Evolutionary conservation across 768 basidiomycete species (phyloP).

Genomic region (Kwoniella europaea): DNA sequence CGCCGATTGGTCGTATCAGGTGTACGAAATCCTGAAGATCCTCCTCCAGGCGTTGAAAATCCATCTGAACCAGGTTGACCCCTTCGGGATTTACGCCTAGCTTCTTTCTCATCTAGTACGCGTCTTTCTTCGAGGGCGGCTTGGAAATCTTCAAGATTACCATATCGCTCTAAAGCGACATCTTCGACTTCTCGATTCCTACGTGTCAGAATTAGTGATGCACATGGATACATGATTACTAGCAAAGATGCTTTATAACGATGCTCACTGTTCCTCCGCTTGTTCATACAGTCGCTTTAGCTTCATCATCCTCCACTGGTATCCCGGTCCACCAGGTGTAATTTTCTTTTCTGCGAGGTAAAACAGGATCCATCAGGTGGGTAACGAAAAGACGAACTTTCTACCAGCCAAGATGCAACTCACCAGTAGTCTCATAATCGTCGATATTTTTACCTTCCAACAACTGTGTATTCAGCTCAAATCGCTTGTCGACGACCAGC

Average conservation of each 20-base stretch:
- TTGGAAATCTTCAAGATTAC: constrained; percentile 79
- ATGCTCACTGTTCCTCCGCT: constrained; percentile 74
- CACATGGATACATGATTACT: neutral
- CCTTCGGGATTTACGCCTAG: constrained; percentile 62
- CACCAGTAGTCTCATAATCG: constrained; percentile 62
- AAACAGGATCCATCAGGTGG: constrained; percentile 56
- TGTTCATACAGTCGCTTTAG: constrained; percentile 86
- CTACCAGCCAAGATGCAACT: constrained; percentile 35
- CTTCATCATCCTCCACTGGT: constrained; percentile 98
- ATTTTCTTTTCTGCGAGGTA: constrained; percentile 61
- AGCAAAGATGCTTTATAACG: neutral
- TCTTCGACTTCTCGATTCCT: constrained; percentile 59
- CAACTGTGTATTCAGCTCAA: constrained; percentile 59
- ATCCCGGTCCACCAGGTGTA: constrained; percentile 87
- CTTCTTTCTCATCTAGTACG: constrained; percentile 80
- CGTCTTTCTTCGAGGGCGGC: constrained; percentile 86
- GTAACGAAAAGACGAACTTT: neutral
- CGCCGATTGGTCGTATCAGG: constrained; percentile 56
- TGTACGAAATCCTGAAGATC: constrained; percentile 53
- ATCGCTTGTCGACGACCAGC: constrained; percentile 51
- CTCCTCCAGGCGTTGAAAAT: constrained; percentile 36
- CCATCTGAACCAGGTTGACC: constrained; percentile 60
- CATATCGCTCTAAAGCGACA: constrained; percentile 86
- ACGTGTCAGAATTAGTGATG: constrained; percentile 1
- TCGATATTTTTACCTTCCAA: constrained; percentile 63